phyloP scores from a whole-genome alignment of 495 filamentous ascomycete species.

The Annulohypoxylon moriforme region DNA sequence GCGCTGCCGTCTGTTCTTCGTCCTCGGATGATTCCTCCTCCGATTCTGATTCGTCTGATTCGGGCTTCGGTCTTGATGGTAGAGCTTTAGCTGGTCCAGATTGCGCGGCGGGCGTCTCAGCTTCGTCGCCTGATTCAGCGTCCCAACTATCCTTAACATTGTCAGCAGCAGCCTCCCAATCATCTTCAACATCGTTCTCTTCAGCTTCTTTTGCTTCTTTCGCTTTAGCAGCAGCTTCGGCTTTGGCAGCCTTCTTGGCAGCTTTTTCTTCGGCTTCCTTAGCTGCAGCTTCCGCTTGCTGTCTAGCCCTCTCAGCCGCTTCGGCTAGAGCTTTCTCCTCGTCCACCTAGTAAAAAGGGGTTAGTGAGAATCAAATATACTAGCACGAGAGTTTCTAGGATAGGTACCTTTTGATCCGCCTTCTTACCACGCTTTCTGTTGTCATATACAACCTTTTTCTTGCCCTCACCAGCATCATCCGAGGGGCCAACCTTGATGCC shows the following conservation, averaged over 20 bases:
- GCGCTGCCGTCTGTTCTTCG: slow-evolving; percentile 74
- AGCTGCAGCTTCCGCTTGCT: slow-evolving; percentile 72
- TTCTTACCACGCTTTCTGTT: slow-evolving; percentile 78
- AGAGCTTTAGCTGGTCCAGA: slow-evolving; percentile 42
- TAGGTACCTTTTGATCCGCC: slow-evolving; percentile 75
- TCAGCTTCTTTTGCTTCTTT: slow-evolving; percentile 60
- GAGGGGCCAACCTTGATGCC: slow-evolving; percentile 85
- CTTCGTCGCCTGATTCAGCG: slow-evolving; percentile 83
- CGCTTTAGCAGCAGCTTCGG: slow-evolving; percentile 65
- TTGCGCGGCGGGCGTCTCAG: slow-evolving; percentile 43
- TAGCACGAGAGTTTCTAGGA: background rate
- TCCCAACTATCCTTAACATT: slow-evolving; percentile 97
- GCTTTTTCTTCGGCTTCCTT: slow-evolving; percentile 70
- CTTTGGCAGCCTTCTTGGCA: slow-evolving; percentile 63
- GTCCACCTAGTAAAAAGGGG: slow-evolving; percentile 62
- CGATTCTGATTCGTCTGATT: slow-evolving; percentile 48
- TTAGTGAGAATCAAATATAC: background rate
- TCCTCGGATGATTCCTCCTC: slow-evolving; percentile 71
- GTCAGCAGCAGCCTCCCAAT: slow-evolving; percentile 87
- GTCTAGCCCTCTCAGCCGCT: slow-evolving; percentile 72
- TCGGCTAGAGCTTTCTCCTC: slow-evolving; percentile 76
- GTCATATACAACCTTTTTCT: slow-evolving; percentile 79
- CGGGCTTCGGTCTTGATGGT: slow-evolving; percentile 58
- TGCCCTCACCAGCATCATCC: slow-evolving; percentile 70
- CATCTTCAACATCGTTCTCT: slow-evolving; percentile 73